Percentiles rank a stretch among this genome's conserved stretches.
phyloP scores from a whole-genome alignment of 192 early-diverging fungal species.

The Gryganskiella cystojenkinii region DNA sequence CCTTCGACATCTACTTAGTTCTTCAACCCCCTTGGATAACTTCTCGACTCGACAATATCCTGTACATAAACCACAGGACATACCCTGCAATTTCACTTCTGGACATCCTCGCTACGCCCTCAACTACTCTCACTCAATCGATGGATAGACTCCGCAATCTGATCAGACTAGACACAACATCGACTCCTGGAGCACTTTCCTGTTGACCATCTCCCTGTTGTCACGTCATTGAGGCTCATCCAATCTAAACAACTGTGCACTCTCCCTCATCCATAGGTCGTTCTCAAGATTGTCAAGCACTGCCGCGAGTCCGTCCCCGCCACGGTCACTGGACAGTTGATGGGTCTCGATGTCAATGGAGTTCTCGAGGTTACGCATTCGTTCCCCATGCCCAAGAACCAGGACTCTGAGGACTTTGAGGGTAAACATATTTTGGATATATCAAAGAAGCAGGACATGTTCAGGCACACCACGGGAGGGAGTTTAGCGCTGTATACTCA shows the following conservation, averaged over 20 bases:
- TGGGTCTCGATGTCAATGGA: constrained; percentile 92
- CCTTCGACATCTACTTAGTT: background rate
- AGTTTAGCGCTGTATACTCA: background rate
- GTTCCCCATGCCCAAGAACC: constrained; percentile 82
- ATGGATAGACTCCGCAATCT: too few relatives aligned
- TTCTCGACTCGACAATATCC: too few relatives aligned
- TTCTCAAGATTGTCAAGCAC: constrained; percentile 99
- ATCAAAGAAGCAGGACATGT: too few relatives aligned
- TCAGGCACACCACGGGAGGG: too few relatives aligned
- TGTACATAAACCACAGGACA: too few relatives aligned
- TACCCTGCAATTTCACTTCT: too few relatives aligned
- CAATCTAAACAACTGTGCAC: background rate
- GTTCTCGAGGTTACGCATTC: constrained; percentile 94
- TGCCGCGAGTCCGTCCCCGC: constrained; percentile 84
- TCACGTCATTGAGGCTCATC: constrained; percentile 4
- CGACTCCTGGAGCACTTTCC: background rate
- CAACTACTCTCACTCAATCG: too few relatives aligned
- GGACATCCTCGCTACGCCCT: too few relatives aligned
- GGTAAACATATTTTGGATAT: constrained; percentile 6
- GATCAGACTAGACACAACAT: too few relatives aligned
- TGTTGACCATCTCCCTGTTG: too few relatives aligned
- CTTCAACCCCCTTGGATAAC: background rate
- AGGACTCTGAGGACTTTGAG: constrained; percentile 52
- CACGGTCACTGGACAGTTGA: constrained; percentile 89
- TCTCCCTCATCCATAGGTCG: constrained; percentile 60